A percentile compares a stretch with the other conserved stretches of the same genome.
Evolutionary conservation across 345 rosid species (phyloP).

Genomic region (Pistacia atlantica): DNA sequence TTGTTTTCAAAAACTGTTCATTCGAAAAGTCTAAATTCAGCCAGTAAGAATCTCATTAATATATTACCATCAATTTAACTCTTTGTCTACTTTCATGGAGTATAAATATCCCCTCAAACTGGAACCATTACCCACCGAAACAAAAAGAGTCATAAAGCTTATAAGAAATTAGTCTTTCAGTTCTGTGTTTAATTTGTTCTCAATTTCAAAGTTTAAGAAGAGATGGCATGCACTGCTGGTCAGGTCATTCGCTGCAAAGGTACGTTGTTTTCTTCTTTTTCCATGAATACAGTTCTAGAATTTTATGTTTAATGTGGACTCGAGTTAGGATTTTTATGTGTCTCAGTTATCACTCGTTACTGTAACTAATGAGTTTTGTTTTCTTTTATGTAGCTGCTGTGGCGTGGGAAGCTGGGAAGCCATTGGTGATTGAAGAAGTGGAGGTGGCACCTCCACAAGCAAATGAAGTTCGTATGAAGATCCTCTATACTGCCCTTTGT

Average conservation of each 20-base stretch:
- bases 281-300: no score
- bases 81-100: no score
- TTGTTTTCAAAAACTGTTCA: not conserved
- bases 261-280: not conserved
- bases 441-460: constrained; percentile 53
- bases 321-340: no score
- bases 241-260: constrained; percentile 46
- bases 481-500: constrained; percentile 30
- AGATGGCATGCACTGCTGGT: constrained; percentile 34
- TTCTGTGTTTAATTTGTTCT: not conserved
- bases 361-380: no score
- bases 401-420: constrained; percentile 66
- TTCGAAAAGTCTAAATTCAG: not conserved
- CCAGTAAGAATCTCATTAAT: no score
- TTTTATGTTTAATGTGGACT: not conserved
- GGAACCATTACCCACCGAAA: no score
- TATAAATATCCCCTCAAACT: no score
- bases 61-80: no score
- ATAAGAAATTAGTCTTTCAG: no score
- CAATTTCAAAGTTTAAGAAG: not conserved
- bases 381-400: constrained; percentile 40
- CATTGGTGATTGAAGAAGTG: constrained; percentile 49
- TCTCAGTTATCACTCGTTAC: no score
- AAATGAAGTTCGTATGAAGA: constrained; percentile 37
- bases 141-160: no score